These are phyloP conservation scores for Pyronema domesticum DNA, from an alignment of 495 filamentous ascomycete genomes.

Conservation along the genomic window DNA sequence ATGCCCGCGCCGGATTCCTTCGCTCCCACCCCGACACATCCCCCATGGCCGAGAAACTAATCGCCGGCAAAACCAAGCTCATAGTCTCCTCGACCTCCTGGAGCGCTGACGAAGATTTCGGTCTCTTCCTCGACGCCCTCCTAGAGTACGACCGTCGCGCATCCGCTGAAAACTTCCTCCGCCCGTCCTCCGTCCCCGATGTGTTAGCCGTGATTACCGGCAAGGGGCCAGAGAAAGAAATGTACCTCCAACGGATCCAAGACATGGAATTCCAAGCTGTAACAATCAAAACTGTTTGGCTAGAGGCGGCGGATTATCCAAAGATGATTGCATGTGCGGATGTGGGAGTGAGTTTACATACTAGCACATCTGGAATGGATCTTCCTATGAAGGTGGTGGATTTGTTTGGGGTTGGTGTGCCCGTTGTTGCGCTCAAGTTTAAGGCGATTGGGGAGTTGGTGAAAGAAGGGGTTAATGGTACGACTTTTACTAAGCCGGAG, in stretches of 20 bases:
- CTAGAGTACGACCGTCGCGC: constrained; percentile 45
- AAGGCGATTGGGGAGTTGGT: constrained; percentile 13
- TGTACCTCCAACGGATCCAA: constrained; percentile 49
- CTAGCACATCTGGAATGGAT: constrained; percentile 82
- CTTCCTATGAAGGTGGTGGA: constrained; percentile 99
- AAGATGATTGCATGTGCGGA: constrained; percentile 72
- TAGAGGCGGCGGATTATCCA: constrained; percentile 70
- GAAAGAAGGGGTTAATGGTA: constrained; percentile 19
- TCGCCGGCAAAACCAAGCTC: constrained; percentile 39
- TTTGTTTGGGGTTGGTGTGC: constrained; percentile 88
- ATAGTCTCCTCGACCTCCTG: constrained; percentile 86
- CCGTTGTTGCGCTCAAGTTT: constrained; percentile 44
- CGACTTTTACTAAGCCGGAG: constrained; percentile 15
- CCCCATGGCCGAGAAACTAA: constrained; percentile 37
- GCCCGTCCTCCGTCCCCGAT: constrained; percentile 34
- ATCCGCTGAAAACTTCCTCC: constrained; percentile 14
- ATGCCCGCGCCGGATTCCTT: constrained; percentile 41
- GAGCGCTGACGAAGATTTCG: constrained; percentile 95
- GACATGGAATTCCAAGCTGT: constrained; percentile 43
- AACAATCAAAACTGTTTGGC: constrained; percentile 61
- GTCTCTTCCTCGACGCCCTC: constrained; percentile 69
- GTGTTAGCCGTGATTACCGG: constrained; percentile 83
- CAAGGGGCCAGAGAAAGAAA: constrained; percentile 65
- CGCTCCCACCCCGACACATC: constrained; percentile 38
- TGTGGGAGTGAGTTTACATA: constrained; percentile 79